Evolutionary conservation across 2,329 filamentous ascomycete species (phyloP).

Genomic region (Magnaporthales sp.): DNA sequence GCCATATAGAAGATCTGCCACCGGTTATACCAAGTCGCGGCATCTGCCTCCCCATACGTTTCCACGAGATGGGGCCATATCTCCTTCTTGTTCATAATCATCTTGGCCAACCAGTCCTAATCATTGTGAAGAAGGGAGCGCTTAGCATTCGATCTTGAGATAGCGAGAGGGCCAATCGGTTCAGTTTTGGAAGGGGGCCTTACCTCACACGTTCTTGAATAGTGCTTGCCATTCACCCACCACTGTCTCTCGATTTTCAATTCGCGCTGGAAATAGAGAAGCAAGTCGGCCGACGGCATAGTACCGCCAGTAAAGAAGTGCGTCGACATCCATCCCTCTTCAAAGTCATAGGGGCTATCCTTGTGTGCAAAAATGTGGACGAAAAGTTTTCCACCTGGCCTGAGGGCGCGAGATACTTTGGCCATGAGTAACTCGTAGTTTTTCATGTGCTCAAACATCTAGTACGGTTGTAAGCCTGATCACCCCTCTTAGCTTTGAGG

Average conservation of each 20-base stretch:
- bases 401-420: conserved; percentile 51
- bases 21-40: conserved; percentile 55
- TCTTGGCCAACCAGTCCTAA: conserved; percentile 53
- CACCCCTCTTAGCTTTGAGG: not conserved
- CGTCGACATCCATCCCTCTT: conserved; percentile 65
- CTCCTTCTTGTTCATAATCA: conserved; percentile 47
- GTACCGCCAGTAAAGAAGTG: conserved; percentile 68
- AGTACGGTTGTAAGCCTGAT: not conserved
- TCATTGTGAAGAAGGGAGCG: not conserved
- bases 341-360: conserved; percentile 60
- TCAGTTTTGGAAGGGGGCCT: conserved; percentile 9
- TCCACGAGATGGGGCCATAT: conserved; percentile 57
- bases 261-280: conserved; percentile 59
- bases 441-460: conserved; percentile 72
- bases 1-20: conserved; percentile 70
- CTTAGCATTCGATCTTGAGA: not conserved
- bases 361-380: conserved; percentile 61
- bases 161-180: not conserved
- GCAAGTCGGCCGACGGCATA: conserved; percentile 59
- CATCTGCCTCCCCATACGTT: conserved; percentile 54
- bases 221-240: conserved; percentile 63
- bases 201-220: conserved; percentile 61
- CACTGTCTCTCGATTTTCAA: conserved; percentile 53
- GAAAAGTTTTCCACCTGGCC: conserved; percentile 57
- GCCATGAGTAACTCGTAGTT: conserved; percentile 61